A percentile compares a stretch with the other conserved stretches of the same genome.
Evolutionary conservation across 345 rosid genomes (phyloP).

Genomic region (Euphorbia tirucalli): DNA sequence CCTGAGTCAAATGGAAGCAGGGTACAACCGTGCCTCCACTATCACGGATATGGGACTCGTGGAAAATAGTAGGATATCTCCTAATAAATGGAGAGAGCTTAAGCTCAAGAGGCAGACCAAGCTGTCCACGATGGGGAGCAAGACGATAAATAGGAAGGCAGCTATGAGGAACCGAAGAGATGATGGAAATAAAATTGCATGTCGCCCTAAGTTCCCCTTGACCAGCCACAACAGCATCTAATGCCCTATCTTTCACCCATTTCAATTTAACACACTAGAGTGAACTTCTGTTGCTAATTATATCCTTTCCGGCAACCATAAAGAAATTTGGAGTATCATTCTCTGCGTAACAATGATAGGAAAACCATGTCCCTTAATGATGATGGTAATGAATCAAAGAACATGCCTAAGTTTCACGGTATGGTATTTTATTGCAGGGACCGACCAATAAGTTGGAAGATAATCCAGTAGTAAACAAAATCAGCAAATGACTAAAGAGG

Average conservation of each 20-base stretch:
- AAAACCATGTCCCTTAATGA: constrained; percentile 33
- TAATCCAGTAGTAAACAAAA: background rate
- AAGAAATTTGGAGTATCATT: constrained; percentile 20
- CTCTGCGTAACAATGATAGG: constrained; percentile 22
- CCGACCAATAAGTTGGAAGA: background rate
- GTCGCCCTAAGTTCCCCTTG: constrained; percentile 65
- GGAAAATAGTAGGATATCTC: constrained; percentile 65
- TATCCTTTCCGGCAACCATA: constrained; percentile 36
- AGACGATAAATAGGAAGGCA: constrained; percentile 55
- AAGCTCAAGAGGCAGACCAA: constrained; percentile 56
- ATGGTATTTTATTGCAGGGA: background rate
- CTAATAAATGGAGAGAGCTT: constrained; percentile 65
- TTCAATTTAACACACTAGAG: constrained; percentile 67
- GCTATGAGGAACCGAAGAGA: constrained; percentile 36
- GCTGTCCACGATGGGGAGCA: constrained; percentile 52
- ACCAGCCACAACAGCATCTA: constrained; percentile 55
- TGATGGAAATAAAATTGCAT: constrained; percentile 50
- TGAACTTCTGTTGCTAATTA: constrained; percentile 45
- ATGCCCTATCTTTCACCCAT: constrained; percentile 76
- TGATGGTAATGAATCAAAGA: background rate
- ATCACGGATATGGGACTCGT: constrained; percentile 46
- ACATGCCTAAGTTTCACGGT: background rate
- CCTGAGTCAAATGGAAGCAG: constrained; percentile 55
- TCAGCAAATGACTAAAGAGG: background rate
- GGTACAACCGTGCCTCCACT: constrained; percentile 83